Percentiles rank a stretch among this genome's conserved stretches.
Evolutionary conservation across 495 filamentous ascomycete genomes (phyloP).

Genomic region (Collariella sp.): DNA sequence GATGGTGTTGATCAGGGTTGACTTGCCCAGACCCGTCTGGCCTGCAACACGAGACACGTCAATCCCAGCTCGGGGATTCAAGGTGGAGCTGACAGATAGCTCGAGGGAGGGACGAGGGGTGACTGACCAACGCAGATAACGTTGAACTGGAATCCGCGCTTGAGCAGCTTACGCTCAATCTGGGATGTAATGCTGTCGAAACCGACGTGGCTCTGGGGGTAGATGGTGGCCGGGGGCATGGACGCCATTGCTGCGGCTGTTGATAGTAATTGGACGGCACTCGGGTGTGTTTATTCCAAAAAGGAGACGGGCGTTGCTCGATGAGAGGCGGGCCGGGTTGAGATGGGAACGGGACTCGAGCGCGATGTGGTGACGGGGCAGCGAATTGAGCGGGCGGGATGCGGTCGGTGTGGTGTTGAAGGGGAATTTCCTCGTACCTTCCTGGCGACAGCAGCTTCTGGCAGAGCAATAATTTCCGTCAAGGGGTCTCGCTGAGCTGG

Average conservation of each 20-base stretch:
- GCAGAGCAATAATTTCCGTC: constrained; percentile 44
- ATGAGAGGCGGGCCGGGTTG: constrained; percentile 5
- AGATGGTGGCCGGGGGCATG: constrained; percentile 48
- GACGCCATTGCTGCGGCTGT: constrained; percentile 36
- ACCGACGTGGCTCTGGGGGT: constrained; percentile 94
- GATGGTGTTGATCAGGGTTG: constrained; percentile 99
- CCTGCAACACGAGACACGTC: constrained; percentile 50
- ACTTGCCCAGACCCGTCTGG: constrained; percentile 97
- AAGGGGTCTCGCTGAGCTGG: constrained; percentile 28
- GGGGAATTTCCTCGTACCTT: constrained; percentile 29
- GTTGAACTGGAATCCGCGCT: constrained; percentile 99
- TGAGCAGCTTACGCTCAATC: constrained; percentile 98
- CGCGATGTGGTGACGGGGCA: not conserved
- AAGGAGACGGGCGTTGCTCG: constrained; percentile 27
- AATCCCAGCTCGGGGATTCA: constrained; percentile 22
- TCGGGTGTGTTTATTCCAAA: constrained; percentile 35
- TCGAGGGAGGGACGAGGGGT: not conserved
- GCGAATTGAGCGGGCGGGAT: constrained; percentile 12
- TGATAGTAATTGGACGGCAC: constrained; percentile 15
- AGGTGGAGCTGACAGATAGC: constrained; percentile 6
- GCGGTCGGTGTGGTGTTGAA: constrained; percentile 12
- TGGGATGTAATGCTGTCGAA: constrained; percentile 98
- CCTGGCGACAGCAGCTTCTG: constrained; percentile 29
- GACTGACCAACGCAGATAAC: constrained; percentile 97
- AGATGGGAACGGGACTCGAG: constrained; percentile 4